Evolutionary conservation across 208 protist genomes (phyloP).

Genomic region (Trypanosoma caninum): DNA sequence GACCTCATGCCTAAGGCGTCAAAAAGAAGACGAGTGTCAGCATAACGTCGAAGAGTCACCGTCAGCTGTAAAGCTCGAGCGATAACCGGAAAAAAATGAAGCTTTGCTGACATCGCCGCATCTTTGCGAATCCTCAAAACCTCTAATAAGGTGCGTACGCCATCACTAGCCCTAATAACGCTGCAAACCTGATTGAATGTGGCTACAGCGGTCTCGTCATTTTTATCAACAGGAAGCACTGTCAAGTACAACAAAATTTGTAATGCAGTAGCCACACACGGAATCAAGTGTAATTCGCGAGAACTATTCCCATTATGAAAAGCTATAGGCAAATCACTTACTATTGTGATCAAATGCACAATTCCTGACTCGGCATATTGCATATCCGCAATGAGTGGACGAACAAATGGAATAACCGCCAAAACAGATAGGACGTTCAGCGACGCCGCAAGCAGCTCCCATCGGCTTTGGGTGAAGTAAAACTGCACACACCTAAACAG

Average conservation of each 20-base stretch:
- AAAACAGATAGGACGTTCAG: conserved; percentile 73
- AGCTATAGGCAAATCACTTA: conserved; percentile 61
- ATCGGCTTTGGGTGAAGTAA: conserved; percentile 79
- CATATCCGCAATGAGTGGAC: conserved; percentile 64
- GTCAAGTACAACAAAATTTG: conserved; percentile 76
- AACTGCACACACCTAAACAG: conserved; percentile 72
- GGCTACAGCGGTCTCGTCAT: conserved; percentile 53
- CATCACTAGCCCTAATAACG: conserved; percentile 65
- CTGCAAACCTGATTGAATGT: conserved; percentile 71
- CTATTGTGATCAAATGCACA: conserved; percentile 69
- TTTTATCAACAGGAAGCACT: conserved; percentile 56
- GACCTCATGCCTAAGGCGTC: conserved; percentile 71
- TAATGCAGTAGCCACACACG: conserved; percentile 57
- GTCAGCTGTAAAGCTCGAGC: conserved; percentile 80
- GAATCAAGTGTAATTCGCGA: conserved; percentile 68
- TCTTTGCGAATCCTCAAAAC: conserved; percentile 65
- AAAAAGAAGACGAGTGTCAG: conserved; percentile 73
- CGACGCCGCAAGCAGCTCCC: conserved; percentile 65
- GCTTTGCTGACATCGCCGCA: conserved; percentile 64
- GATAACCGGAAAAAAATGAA: conserved; percentile 81
- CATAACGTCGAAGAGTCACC: conserved; percentile 65
- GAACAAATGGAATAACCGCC: conserved; percentile 67
- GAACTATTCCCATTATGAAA: conserved; percentile 59
- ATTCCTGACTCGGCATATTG: conserved; percentile 68
- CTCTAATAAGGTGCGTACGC: conserved; percentile 75